Conservation (phyloP, 768 basidiomycete genomes). For the Hebeloma cylindrosporum region DNA sequence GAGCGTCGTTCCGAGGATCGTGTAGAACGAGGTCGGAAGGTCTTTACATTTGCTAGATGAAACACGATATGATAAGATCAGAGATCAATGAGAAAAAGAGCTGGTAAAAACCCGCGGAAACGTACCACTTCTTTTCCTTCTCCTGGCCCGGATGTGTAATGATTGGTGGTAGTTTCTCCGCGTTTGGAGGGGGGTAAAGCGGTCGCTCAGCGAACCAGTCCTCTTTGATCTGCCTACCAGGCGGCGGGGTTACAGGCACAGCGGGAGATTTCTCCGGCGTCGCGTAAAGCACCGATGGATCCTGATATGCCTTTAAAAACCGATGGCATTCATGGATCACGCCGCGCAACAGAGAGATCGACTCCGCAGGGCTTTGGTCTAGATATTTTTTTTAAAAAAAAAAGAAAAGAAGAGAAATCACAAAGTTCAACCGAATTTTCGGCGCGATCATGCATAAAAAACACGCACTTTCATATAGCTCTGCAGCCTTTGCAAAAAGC, state of each 20-base stretch:
- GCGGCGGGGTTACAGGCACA: no score
- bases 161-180: slow-evolving; percentile 1
- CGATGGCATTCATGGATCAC: slow-evolving; percentile 69
- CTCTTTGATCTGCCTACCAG: slow-evolving; percentile 1
- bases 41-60: slow-evolving; percentile 47
- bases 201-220: slow-evolving; percentile 17
- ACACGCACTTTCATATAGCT: slow-evolving; percentile 57
- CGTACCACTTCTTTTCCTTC: slow-evolving; percentile 17
- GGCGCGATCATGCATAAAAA: not conserved
- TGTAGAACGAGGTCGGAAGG: slow-evolving; percentile 64
- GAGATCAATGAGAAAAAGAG: no score
- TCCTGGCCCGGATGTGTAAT: slow-evolving; percentile 5
- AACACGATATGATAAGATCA: no score
- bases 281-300: slow-evolving; percentile 54
- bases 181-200: slow-evolving; percentile 5
- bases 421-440: slow-evolving; percentile 1
- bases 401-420: not conserved
- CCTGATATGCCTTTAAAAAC: slow-evolving; percentile 53
- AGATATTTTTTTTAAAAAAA: no score
- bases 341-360: slow-evolving; percentile 56
- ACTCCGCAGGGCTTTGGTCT: slow-evolving; percentile 49
- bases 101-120: no score
- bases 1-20: slow-evolving; percentile 61
- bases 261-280: no score
- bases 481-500: slow-evolving; percentile 54